phyloP scores from a whole-genome alignment of 2,329 filamentous ascomycete species.

The Thelonectria discophora region DNA sequence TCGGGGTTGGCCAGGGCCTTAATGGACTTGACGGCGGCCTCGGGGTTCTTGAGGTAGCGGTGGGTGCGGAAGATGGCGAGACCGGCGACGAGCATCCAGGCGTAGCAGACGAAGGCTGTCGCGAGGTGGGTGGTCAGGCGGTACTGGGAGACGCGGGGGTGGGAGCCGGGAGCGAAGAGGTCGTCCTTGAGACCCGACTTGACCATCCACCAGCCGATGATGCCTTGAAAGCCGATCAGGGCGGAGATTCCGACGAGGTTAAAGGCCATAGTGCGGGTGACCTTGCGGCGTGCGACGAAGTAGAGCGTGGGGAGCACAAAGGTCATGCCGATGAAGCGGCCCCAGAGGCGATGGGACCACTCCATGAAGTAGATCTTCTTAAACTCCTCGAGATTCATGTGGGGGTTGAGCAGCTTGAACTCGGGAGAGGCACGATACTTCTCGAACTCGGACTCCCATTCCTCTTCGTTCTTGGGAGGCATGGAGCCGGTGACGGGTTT shows the following conservation, averaged over 20 bases:
- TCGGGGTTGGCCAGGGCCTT: conserved; percentile 70
- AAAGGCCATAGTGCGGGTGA: conserved; percentile 79
- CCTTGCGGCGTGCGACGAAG: conserved; percentile 82
- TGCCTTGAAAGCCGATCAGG: conserved; percentile 92
- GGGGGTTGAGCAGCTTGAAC: conserved; percentile 88
- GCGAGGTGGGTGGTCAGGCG: conserved; percentile 88
- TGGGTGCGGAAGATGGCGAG: conserved; percentile 83
- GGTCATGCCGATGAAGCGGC: conserved; percentile 86
- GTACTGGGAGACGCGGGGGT: conserved; percentile 95
- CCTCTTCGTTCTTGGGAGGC: conserved; percentile 78
- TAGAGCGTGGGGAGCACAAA: conserved; percentile 90
- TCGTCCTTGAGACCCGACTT: conserved; percentile 96
- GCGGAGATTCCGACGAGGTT: conserved; percentile 84
- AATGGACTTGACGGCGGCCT: conserved; percentile 67
- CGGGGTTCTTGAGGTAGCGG: conserved; percentile 73
- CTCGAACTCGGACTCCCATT: conserved; percentile 92
- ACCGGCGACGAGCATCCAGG: conserved; percentile 91
- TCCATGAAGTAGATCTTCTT: conserved; percentile 99
- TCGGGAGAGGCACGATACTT: conserved; percentile 95
- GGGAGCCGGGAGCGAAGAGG: conserved; percentile 87
- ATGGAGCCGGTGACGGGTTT: conserved; percentile 92
- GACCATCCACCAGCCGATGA: conserved; percentile 99
- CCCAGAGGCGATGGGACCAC: conserved; percentile 96
- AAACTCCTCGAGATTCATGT: conserved; percentile 93
- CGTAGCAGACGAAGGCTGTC: conserved; percentile 91